Evolutionary conservation across 2,329 filamentous ascomycete species (phyloP).

Genomic region (Xylogone sp.): DNA sequence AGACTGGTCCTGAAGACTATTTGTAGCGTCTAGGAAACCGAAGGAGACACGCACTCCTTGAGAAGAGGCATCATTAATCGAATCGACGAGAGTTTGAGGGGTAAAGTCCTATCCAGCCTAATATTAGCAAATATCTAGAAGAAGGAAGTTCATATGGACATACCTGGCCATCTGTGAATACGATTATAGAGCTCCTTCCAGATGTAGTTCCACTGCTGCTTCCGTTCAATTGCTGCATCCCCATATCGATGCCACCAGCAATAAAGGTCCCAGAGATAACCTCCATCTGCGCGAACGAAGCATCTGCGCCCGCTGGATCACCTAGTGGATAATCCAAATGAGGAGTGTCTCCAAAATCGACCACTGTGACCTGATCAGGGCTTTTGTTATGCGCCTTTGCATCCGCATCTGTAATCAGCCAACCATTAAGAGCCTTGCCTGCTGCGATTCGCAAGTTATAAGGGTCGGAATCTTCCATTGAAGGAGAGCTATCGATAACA

Average conservation of each 20-base stretch:
- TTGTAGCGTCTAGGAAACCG: conserved; percentile 17
- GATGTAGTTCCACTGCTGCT: conserved; percentile 12
- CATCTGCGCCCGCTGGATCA: conserved; percentile 11
- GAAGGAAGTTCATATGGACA: background rate
- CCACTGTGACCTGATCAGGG: conserved; percentile 18
- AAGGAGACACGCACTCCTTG: conserved; percentile 24
- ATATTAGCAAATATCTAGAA: background rate
- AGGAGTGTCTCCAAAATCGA: conserved; percentile 15
- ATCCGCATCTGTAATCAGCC: conserved; percentile 17
- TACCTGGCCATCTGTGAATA: conserved; percentile 20
- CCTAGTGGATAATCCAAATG: conserved; percentile 11
- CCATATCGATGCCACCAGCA: conserved; percentile 16
- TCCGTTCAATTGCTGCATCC: conserved; percentile 11
- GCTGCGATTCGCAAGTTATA: conserved; percentile 16
- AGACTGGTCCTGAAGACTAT: conserved; percentile 8
- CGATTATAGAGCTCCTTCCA: conserved; percentile 19
- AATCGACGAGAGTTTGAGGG: conserved; percentile 10
- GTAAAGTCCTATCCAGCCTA: conserved; percentile 4
- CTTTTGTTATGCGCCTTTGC: conserved; percentile 6
- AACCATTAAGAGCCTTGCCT: conserved; percentile 16
- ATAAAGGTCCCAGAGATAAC: conserved; percentile 7
- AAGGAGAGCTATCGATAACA: conserved; percentile 21
- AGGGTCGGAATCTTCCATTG: conserved; percentile 18
- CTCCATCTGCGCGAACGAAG: conserved; percentile 5
- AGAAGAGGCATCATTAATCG: conserved; percentile 16